Conservation (phyloP, 2,329 filamentous ascomycete species). For the Paraconiothyrium brasiliense region DNA sequence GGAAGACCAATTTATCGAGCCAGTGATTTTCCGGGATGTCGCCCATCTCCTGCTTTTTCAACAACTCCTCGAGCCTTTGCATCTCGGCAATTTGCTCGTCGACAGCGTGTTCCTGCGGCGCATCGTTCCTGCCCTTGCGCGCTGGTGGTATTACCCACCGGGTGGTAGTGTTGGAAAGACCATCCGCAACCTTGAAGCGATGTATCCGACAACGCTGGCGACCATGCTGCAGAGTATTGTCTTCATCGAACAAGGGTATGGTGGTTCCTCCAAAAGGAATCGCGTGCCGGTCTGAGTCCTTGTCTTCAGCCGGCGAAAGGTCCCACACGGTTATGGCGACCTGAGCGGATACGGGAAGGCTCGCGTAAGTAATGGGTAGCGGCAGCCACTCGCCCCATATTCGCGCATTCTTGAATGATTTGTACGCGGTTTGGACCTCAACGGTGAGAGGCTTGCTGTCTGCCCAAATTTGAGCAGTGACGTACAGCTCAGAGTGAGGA, state of each 20-base stretch:
- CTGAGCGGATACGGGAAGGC: constrained; percentile 81
- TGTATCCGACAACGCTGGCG: constrained; percentile 90
- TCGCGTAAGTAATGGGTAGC: constrained; percentile 84
- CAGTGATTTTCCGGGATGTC: constrained; percentile 93
- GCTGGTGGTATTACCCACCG: constrained; percentile 71
- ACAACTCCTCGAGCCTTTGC: constrained; percentile 84
- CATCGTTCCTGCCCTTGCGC: constrained; percentile 60
- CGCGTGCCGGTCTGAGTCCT: constrained; percentile 75
- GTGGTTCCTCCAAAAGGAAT: constrained; percentile 96
- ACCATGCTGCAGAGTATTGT: constrained; percentile 90
- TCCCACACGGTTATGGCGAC: constrained; percentile 97
- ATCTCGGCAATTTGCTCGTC: constrained; percentile 83
- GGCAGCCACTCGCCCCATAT: constrained; percentile 98
- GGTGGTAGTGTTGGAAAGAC: constrained; percentile 80
- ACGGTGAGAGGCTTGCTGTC: constrained; percentile 95
- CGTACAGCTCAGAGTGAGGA: constrained; percentile 86
- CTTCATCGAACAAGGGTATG: constrained; percentile 87
- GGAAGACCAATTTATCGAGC: constrained; percentile 94
- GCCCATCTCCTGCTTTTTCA: constrained; percentile 98
- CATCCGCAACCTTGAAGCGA: constrained; percentile 84
- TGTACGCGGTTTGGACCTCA: constrained; percentile 91
- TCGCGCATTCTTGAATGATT: constrained; percentile 77
- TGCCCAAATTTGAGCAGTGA: constrained; percentile 93
- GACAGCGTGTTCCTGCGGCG: constrained; percentile 56
- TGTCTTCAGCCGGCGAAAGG: constrained; percentile 79